A percentile compares a stretch with the other conserved stretches of the same genome.
phyloP scores from a whole-genome alignment of 768 basidiomycete genomes.

The Boletus eberwhitei region DNA sequence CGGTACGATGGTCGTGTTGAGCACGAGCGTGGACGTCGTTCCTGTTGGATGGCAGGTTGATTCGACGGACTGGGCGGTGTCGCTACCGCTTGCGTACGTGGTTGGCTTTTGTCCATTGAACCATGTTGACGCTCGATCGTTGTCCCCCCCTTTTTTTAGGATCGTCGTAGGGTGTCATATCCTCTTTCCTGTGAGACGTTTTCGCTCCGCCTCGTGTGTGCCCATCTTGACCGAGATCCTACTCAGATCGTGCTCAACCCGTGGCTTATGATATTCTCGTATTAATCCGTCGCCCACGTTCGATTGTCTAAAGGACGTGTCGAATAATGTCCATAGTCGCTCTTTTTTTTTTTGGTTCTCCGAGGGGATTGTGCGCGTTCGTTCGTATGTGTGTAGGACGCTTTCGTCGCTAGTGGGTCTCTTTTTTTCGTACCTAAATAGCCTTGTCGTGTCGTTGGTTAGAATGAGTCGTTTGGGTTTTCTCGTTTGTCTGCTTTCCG shows the following conservation, averaged over 20 bases:
- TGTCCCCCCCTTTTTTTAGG: not conserved
- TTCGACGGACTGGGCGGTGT: constrained; percentile 62
- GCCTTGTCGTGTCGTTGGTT: too few species aligned
- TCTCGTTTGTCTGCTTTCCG: too few species aligned
- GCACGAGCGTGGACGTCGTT: constrained; percentile 39
- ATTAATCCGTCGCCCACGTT: constrained; percentile 19
- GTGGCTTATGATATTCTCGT: constrained; percentile 84
- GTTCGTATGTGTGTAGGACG: too few species aligned
- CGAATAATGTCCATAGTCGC: too few species aligned
- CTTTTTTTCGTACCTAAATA: too few species aligned
- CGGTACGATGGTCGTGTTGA: constrained; percentile 55
- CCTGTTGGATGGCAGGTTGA: constrained; percentile 69
- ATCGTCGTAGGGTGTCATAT: constrained; percentile 65
- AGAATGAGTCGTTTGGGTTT: too few species aligned
- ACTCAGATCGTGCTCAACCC: constrained; percentile 77
- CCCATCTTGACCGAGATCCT: constrained; percentile 21
- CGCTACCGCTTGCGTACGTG: constrained; percentile 62
- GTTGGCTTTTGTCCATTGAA: not conserved
- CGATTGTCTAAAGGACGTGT: not conserved
- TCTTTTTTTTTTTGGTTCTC: too few species aligned
- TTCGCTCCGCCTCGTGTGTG: constrained; percentile 13
- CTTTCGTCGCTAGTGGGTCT: too few species aligned
- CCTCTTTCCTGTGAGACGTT: constrained; percentile 62
- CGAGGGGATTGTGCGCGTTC: too few species aligned
- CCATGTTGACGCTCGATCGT: not conserved